Percentiles rank a stretch among this genome's conserved stretches.
Conservation (phyloP, 768 basidiomycete genomes). For the Lentinula sp. region DNA sequence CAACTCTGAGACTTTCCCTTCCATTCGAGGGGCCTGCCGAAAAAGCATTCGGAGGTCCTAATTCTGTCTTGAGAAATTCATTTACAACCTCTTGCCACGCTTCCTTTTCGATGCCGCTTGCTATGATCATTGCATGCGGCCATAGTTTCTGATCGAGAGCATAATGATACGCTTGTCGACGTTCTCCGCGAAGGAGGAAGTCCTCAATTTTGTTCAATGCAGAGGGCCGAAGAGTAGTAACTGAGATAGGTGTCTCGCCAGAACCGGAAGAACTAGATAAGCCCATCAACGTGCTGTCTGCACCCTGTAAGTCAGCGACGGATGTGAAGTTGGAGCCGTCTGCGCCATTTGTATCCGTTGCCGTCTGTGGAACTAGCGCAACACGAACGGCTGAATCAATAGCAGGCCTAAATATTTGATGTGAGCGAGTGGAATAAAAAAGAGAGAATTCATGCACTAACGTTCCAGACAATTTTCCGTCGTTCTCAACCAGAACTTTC, state of each 20-base stretch:
- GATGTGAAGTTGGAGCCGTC: conserved; percentile 23
- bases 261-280: conserved; percentile 12
- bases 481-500: conserved; percentile 79
- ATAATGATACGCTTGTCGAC: conserved; percentile 79
- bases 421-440: not conserved
- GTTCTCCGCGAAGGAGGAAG: conserved; percentile 77
- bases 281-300: conserved; percentile 10
- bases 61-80: conserved; percentile 78
- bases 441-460: conserved; percentile 30
- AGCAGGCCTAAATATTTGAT: conserved; percentile 31
- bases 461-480: conserved; percentile 85
- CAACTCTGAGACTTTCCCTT: conserved; percentile 68
- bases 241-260: conserved; percentile 50
- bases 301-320: conserved; percentile 23
- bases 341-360: conserved; percentile 16
- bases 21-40: conserved; percentile 33
- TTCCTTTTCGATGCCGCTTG: conserved; percentile 89
- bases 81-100: conserved; percentile 88
- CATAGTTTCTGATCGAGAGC: conserved; percentile 87
- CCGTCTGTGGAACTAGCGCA: conserved; percentile 61
- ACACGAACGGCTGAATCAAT: conserved; percentile 70
- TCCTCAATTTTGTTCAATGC: conserved; percentile 74
- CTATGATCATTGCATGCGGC: conserved; percentile 94
- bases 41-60: conserved; percentile 30
- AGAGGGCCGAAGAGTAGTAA: conserved; percentile 53